A percentile compares a stretch with the other conserved stretches of the same genome.
Evolutionary conservation across 1,284 basidiomycete genomes (phyloP).

Genomic region (Ganoderma meredithae): DNA sequence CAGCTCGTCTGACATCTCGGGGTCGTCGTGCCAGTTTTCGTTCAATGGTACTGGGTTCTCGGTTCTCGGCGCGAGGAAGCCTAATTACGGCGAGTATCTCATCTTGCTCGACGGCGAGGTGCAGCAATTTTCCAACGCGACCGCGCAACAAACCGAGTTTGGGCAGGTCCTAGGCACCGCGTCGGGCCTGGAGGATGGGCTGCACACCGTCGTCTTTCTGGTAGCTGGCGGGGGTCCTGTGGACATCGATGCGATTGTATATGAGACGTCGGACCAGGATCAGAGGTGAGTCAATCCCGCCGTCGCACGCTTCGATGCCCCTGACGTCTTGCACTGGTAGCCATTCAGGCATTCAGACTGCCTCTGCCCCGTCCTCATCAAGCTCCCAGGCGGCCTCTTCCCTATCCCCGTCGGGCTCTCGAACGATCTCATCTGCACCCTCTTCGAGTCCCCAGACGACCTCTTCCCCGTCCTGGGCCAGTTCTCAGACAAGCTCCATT

Average conservation of each 20-base stretch:
- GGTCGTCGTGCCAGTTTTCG: conserved; percentile 37
- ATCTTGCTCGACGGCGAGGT: conserved; percentile 55
- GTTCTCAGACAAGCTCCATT: conserved; percentile 2
- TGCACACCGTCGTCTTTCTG: conserved; percentile 55
- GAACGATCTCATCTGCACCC: background rate
- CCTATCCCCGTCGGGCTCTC: background rate
- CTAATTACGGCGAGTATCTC: conserved; percentile 57
- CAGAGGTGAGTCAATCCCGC: conserved; percentile 19
- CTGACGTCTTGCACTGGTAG: background rate
- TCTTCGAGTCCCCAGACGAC: conserved; percentile 5
- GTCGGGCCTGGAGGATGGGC: conserved; percentile 49
- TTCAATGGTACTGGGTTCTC: conserved; percentile 59
- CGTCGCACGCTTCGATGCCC: background rate
- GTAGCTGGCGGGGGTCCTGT: conserved; percentile 51
- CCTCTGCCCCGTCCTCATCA: background rate
- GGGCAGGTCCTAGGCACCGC: conserved; percentile 53
- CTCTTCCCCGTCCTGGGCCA: background rate
- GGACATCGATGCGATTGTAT: conserved; percentile 57
- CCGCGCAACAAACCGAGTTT: conserved; percentile 39
- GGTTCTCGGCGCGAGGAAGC: conserved; percentile 54
- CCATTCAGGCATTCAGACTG: background rate
- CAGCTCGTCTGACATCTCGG: conserved; percentile 35
- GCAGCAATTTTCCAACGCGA: conserved; percentile 46
- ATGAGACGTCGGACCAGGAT: conserved; percentile 48
- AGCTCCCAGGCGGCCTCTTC: background rate